phyloP scores from a whole-genome alignment of 257 asterid species.

The Ligustrum vulgare region DNA sequence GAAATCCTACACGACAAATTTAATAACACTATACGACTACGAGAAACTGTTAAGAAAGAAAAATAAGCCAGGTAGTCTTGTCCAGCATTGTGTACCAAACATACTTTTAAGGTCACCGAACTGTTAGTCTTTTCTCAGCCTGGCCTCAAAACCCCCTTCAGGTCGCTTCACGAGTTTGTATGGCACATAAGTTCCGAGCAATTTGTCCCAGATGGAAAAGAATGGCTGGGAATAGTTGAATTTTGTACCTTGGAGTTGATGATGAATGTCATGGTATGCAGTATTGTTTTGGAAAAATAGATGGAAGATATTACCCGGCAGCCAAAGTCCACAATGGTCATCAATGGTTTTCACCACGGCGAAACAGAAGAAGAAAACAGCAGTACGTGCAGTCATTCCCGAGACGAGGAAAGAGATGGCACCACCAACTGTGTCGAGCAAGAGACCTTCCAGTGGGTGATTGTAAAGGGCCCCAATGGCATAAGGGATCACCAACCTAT shows the following conservation, averaged over 20 bases:
- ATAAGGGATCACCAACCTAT: constrained; percentile 69
- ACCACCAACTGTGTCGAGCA: constrained; percentile 83
- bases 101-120: not conserved
- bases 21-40: not conserved
- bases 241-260: constrained; percentile 81
- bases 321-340: constrained; percentile 91
- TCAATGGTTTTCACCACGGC: constrained; percentile 81
- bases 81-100: not conserved
- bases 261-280: constrained; percentile 89
- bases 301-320: constrained; percentile 85
- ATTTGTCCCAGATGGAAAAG: constrained; percentile 85
- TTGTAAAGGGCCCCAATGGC: constrained; percentile 90
- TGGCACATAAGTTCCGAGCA: constrained; percentile 72
- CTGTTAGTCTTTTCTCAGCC: constrained; percentile 54
- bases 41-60: not conserved
- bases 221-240: constrained; percentile 89
- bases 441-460: constrained; percentile 86
- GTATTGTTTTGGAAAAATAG: constrained; percentile 68
- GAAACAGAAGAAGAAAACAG: constrained; percentile 80
- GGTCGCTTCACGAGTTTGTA: constrained; percentile 61
- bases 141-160: constrained; percentile 88
- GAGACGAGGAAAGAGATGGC: constrained; percentile 77
- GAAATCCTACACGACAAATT: constrained; percentile 22
- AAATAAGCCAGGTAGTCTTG: not conserved
- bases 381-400: constrained; percentile 87